Evolutionary conservation across 257 asterid species (phyloP).

Genomic region (Craterostigma plantagineum): DNA sequence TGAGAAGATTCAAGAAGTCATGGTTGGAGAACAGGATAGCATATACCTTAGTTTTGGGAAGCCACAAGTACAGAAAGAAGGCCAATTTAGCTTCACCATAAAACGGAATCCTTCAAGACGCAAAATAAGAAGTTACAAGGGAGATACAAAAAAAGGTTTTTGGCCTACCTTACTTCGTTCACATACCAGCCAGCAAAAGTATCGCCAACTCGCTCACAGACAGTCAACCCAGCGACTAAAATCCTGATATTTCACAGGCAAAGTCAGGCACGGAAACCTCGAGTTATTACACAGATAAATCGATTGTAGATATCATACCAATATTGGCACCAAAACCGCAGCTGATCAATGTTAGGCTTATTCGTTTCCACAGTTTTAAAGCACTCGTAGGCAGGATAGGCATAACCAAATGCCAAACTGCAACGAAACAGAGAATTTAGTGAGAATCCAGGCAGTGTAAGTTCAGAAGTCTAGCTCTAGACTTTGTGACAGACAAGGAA

Average conservation of each 20-base stretch:
- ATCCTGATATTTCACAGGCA: slow-evolving; percentile 36
- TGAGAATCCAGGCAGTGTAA: slow-evolving; percentile 7
- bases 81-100: slow-evolving; percentile 96
- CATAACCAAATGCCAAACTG: slow-evolving; percentile 79
- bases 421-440: slow-evolving; percentile 4
- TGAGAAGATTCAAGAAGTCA: background rate
- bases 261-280: slow-evolving; percentile 7
- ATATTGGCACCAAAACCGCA: slow-evolving; percentile 95
- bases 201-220: slow-evolving; percentile 69
- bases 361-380: slow-evolving; percentile 72
- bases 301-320: slow-evolving; percentile 25
- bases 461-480: slow-evolving; percentile 6
- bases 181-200: slow-evolving; percentile 65
- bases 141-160: background rate
- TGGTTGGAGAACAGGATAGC: slow-evolving; percentile 1
- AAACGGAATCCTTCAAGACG: slow-evolving; percentile 71
- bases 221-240: slow-evolving; percentile 67
- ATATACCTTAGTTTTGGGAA: slow-evolving; percentile 77
- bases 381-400: slow-evolving; percentile 84
- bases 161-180: background rate
- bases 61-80: slow-evolving; percentile 77
- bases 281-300: slow-evolving; percentile 7
- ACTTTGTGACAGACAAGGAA: slow-evolving; percentile 3
- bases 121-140: slow-evolving; percentile 6
- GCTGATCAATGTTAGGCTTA: slow-evolving; percentile 76